Percentiles rank a stretch among this genome's conserved stretches.
phyloP scores from a whole-genome alignment of 306 rosid genomes.

The Prunus campanulata region DNA sequence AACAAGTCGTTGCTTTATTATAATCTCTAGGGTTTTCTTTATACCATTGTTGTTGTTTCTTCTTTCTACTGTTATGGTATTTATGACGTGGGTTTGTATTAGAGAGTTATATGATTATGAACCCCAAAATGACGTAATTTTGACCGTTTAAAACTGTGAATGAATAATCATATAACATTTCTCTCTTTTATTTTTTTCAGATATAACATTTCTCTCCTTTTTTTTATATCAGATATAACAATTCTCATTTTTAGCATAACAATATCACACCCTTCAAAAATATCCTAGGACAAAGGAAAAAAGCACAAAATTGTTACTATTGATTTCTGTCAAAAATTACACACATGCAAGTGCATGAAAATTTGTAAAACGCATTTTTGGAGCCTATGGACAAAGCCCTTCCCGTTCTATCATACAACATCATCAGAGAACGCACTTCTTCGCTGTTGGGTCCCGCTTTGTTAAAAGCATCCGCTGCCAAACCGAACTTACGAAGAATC shows the following conservation, averaged over 20 bases:
- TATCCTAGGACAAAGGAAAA: neutral
- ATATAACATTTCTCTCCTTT: too few relatives aligned
- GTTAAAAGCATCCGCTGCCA: constrained; percentile 4
- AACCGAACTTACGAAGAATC: neutral
- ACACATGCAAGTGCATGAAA: neutral
- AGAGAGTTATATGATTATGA: neutral
- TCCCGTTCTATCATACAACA: neutral
- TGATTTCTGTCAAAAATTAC: constrained; percentile 5
- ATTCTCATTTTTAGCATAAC: neutral
- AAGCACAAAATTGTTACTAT: neutral
- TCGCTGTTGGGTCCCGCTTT: neutral
- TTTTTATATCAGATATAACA: neutral
- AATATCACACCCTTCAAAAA: neutral
- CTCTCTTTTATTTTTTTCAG: too few relatives aligned
- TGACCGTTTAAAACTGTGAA: neutral
- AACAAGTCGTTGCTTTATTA: too few relatives aligned
- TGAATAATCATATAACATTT: neutral
- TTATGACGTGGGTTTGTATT: neutral
- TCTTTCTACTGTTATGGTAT: neutral
- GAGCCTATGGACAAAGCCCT: neutral
- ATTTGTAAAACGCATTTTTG: neutral
- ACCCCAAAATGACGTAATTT: neutral
- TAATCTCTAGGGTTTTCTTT: too few relatives aligned
- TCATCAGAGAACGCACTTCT: neutral
- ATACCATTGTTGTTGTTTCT: too few relatives aligned